Base-by-base conservation (phyloP, 106 monocot genomes). In the Dendrobium officinale region DNA sequence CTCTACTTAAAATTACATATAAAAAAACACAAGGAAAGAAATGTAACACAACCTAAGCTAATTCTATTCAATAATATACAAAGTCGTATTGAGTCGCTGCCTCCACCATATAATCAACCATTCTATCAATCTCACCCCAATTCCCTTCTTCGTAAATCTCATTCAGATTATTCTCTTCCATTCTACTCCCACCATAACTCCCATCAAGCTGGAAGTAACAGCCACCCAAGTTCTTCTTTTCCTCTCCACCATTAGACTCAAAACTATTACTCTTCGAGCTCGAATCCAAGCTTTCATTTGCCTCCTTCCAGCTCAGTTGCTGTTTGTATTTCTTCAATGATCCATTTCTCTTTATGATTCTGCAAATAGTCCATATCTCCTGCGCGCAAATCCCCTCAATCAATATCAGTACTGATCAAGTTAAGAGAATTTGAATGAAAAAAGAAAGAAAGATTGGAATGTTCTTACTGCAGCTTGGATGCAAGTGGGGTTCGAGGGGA, bases 301-400 rank as follows among this genome's bases (percentile, higher is more conserved):
- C 54, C 37, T 33, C 73, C 59, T 82, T 88, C 66, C 77, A 79
- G 17, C 79, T 80, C 5, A 29, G 31, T 43, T 85, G 83, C 6
- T 80, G 33, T 8, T 42, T 42, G 31, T 9, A 68, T 59, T 81
- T 86, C 75, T 64, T 86, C 48, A 67, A 83, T 1, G 89, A 79
- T 0, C 66, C 26, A 19, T 77, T 91, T 29, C 94, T 77, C 88
- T 89, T 91, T 77, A 91, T 91, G 20, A 94, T 91, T 78, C 91
- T 77, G 40, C 94, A 94, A 59, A 94, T 81, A 7, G 94, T 94
- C 94, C 94, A 94, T 17, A 88, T 81, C 58, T 91, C 91, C 94
- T 94, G 67, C 31, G 31, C 1, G 31, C 54, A 51, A 77, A 45
- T 45, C 8, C 6, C 45, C 45, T 45, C 45, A 45, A 45, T 9